A percentile compares a stretch with the other conserved stretches of the same genome.
These are phyloP conservation scores for Fusarium udum DNA, from an alignment of 2,329 filamentous ascomycete genomes.

Conservation along the genomic window DNA sequence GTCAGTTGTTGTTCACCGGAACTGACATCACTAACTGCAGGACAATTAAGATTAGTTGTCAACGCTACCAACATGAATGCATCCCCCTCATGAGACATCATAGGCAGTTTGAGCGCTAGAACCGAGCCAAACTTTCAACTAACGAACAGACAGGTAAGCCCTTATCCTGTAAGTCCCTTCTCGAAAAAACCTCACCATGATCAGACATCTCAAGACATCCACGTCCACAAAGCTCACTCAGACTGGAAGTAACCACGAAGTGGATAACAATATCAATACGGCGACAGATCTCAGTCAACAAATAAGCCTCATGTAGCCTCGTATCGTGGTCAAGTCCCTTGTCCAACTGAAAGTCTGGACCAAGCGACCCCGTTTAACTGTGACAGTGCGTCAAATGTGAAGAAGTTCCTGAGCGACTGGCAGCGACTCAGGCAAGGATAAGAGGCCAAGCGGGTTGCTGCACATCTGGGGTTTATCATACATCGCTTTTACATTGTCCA, in stretches of 20 bases:
- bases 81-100: background rate
- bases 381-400: background rate
- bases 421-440: no score
- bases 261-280: fast-evolving
- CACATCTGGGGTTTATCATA: no score
- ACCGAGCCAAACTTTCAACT: fast-evolving
- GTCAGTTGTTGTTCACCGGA: background rate
- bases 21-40: background rate
- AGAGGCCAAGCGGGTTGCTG: no score
- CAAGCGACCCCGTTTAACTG: background rate
- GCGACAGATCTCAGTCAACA: fast-evolving
- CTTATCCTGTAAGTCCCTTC: background rate
- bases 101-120: background rate
- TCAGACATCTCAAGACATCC: background rate
- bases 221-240: background rate
- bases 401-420: no score
- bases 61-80: fast-evolving
- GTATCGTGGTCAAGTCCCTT: background rate
- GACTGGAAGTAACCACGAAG: background rate
- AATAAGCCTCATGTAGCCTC: fast-evolving
- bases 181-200: fast-evolving
- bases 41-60: background rate
- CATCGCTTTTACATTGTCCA: no score
- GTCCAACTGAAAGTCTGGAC: fast-evolving
- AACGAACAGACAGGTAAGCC: fast-evolving